A percentile compares a stretch with the other conserved stretches of the same genome.
Evolutionary conservation across 495 filamentous ascomycete genomes (phyloP).

Genomic region (Xylaria flabelliformis): DNA sequence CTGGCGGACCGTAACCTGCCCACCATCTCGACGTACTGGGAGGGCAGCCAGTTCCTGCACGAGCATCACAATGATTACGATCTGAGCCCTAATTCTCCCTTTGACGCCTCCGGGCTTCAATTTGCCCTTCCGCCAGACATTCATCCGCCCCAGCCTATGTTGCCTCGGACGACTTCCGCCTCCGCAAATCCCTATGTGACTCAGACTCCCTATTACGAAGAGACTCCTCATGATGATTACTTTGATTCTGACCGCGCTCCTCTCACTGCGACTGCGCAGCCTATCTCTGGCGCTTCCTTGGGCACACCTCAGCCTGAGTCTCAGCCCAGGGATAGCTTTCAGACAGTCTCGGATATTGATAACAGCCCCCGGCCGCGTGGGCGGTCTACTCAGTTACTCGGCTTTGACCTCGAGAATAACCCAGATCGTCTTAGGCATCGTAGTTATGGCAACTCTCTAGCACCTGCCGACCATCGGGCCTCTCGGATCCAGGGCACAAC

Average conservation of each 20-base stretch:
- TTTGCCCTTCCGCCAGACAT: constrained; percentile 57
- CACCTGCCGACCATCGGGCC: constrained; percentile 50
- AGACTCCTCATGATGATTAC: constrained; percentile 61
- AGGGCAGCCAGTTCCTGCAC: constrained; percentile 43
- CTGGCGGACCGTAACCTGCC: constrained; percentile 45
- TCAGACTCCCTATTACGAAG: constrained; percentile 57
- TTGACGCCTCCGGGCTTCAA: constrained; percentile 55
- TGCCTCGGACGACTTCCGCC: constrained; percentile 34
- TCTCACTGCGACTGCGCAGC: constrained; percentile 67
- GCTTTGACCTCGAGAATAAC: constrained; percentile 60
- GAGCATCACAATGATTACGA: constrained; percentile 40
- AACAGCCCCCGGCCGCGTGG: constrained; percentile 49
- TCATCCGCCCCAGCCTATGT: constrained; percentile 28
- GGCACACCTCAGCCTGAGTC: constrained; percentile 56
- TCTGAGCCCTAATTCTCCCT: constrained; percentile 46
- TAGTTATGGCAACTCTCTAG: constrained; percentile 56
- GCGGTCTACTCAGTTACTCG: constrained; percentile 51
- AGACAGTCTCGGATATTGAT: constrained; percentile 61
- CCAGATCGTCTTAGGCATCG: constrained; percentile 47
- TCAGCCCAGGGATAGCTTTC: constrained; percentile 68
- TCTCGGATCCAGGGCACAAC: constrained; percentile 66
- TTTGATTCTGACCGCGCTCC: constrained; percentile 73
- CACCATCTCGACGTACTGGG: constrained; percentile 56
- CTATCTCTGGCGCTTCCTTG: constrained; percentile 65
- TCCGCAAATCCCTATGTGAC: constrained; percentile 47